Evolutionary conservation across 179 eudicot species (phyloP).

Genomic region (Pouteria campechiana): DNA sequence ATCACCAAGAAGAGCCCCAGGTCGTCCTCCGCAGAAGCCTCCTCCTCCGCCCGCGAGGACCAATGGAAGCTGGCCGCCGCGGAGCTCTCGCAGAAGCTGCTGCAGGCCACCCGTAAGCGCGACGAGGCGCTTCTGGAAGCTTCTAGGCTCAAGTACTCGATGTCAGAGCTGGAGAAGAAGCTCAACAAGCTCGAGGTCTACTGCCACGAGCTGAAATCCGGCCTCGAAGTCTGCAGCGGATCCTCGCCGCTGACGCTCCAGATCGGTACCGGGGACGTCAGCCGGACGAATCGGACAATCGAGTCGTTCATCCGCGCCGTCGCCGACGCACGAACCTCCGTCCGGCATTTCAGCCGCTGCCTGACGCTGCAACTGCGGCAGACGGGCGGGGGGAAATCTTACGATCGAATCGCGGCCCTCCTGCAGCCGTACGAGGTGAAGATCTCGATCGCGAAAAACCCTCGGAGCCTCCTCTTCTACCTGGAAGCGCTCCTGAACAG

Average conservation of each 20-base stretch:
- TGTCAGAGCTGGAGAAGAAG: conserved; percentile 70
- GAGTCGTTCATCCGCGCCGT: conserved; percentile 46
- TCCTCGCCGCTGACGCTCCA: too few species aligned
- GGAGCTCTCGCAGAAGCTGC: conserved; percentile 66
- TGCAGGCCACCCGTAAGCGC: conserved; percentile 44
- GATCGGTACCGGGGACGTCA: too few species aligned
- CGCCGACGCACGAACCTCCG: conserved; percentile 50
- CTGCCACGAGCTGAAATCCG: conserved; percentile 57
- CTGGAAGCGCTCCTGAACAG: conserved; percentile 52
- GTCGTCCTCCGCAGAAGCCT: conserved; percentile 13
- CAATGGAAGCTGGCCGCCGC: conserved; percentile 52
- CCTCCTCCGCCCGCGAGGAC: conserved; percentile 34
- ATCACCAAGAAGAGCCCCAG: conserved; percentile 48
- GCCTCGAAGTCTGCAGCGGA: conserved; percentile 37
- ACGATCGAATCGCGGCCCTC: conserved; percentile 35
- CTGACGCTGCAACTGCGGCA: conserved; percentile 48
- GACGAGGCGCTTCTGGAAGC: conserved; percentile 82
- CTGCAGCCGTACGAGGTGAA: conserved; percentile 55
- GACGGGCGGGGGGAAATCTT: conserved; percentile 39
- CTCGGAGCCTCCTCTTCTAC: conserved; percentile 30
- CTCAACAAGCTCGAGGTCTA: conserved; percentile 63
- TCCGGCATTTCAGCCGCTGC: conserved; percentile 47
- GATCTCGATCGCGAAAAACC: conserved; percentile 32
- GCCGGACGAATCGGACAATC: conserved; percentile 4
- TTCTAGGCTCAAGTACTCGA: conserved; percentile 54